phyloP scores from a whole-genome alignment of 2,329 filamentous ascomycete species.

The Corinectria fuckeliana region DNA sequence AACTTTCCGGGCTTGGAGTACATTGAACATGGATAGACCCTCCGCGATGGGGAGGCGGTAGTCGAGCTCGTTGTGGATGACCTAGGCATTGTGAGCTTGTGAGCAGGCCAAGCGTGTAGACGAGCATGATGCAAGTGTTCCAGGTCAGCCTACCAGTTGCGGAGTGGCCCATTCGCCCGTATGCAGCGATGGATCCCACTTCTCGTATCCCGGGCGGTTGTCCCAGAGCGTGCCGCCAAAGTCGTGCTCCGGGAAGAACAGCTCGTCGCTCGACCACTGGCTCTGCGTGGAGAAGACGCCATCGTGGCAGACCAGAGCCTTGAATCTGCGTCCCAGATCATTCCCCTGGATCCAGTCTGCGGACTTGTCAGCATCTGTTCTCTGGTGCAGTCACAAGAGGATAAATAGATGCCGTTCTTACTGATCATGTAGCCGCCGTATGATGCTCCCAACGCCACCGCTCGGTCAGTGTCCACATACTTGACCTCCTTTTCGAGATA shows the following conservation, averaged over 20 bases:
- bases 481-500: slow-evolving; percentile 70
- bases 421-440: slow-evolving; percentile 81
- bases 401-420: slow-evolving; percentile 46
- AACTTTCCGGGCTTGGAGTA: slow-evolving; percentile 76
- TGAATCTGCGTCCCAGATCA: slow-evolving; percentile 81
- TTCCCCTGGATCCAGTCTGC: slow-evolving; percentile 89
- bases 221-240: slow-evolving; percentile 69
- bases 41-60: slow-evolving; percentile 88
- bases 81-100: slow-evolving; percentile 36
- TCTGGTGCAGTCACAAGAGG: not conserved
- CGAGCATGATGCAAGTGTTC: not conserved
- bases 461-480: slow-evolving; percentile 72
- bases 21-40: slow-evolving; percentile 84
- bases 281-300: slow-evolving; percentile 78
- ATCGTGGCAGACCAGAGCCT: slow-evolving; percentile 87
- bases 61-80: slow-evolving; percentile 88
- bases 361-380: slow-evolving; percentile 41
- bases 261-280: slow-evolving; percentile 69
- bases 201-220: slow-evolving; percentile 67
- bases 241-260: slow-evolving; percentile 75
- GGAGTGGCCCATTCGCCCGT: slow-evolving; percentile 82
- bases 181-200: slow-evolving; percentile 71
- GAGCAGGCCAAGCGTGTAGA: not conserved
- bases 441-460: slow-evolving; percentile 77
- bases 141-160: slow-evolving; percentile 70